Conservation (phyloP, 1,284 basidiomycete genomes). For the Anthracocystis setariae region DNA sequence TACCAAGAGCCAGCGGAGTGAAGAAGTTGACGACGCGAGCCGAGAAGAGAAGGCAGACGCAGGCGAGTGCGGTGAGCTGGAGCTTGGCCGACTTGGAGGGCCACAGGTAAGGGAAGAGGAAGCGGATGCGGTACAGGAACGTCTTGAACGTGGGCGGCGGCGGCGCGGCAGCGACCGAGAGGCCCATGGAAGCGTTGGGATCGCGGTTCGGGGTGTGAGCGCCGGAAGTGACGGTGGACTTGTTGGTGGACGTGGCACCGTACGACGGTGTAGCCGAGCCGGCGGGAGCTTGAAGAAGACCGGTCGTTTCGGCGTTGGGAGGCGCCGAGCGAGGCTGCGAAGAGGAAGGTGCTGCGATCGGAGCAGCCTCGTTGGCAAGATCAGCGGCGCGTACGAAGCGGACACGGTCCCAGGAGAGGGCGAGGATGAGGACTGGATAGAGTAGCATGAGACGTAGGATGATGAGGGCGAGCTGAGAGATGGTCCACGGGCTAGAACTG, state of each 20-base stretch:
- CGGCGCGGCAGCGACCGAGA: slow-evolving; percentile 51
- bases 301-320: slow-evolving; percentile 19
- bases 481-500: slow-evolving; percentile 44
- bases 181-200: slow-evolving; percentile 60
- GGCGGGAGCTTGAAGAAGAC: slow-evolving; percentile 32
- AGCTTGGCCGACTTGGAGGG: slow-evolving; percentile 76
- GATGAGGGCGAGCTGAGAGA: slow-evolving; percentile 54
- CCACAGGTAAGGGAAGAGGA: slow-evolving; percentile 83
- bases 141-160: slow-evolving; percentile 59
- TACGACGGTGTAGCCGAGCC: slow-evolving; percentile 24
- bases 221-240: slow-evolving; percentile 25
- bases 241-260: slow-evolving; percentile 28
- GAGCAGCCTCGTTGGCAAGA: slow-evolving; percentile 22
- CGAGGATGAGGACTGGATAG: slow-evolving; percentile 53
- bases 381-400: slow-evolving; percentile 53
- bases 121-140: slow-evolving; percentile 70
- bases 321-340: slow-evolving; percentile 27
- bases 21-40: slow-evolving; percentile 81
- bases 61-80: slow-evolving; percentile 77
- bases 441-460: slow-evolving; percentile 53
- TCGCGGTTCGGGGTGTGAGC: slow-evolving; percentile 35
- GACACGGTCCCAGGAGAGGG: slow-evolving; percentile 49
- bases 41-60: slow-evolving; percentile 76
- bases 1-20: slow-evolving; percentile 78
- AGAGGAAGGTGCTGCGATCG: slow-evolving; percentile 11